A percentile compares a stretch with the other conserved stretches of the same genome.
phyloP scores from a whole-genome alignment of 2,329 filamentous ascomycete species.

The Lecanoromycetidae sp. region DNA sequence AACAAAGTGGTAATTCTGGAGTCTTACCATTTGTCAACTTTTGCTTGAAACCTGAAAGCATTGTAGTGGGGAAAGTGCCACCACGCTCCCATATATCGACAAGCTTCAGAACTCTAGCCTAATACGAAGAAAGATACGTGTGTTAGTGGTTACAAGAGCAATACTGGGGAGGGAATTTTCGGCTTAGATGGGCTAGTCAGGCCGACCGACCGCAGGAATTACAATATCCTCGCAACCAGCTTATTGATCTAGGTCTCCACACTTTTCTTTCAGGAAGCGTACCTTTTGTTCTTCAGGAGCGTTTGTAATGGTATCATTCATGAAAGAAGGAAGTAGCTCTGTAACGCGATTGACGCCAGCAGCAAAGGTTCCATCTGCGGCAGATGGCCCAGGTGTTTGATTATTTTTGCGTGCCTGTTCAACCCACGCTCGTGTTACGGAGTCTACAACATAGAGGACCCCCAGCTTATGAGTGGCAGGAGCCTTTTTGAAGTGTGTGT shows the following conservation, averaged over 20 bases:
- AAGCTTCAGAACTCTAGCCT: constrained; percentile 93
- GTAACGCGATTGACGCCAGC: constrained; percentile 94
- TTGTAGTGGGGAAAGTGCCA: constrained; percentile 69
- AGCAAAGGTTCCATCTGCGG: constrained; percentile 83
- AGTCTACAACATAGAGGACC: constrained; percentile 99
- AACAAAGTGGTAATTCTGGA: constrained; percentile 18
- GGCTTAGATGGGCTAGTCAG: constrained; percentile 1
- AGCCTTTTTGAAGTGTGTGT: constrained; percentile 92
- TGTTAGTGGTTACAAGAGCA: constrained; percentile 28
- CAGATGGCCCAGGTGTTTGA: constrained; percentile 67
- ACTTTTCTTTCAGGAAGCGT: constrained; percentile 40
- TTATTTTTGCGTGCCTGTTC: constrained; percentile 81
- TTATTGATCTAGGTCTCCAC: background rate
- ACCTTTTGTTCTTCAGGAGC: constrained; percentile 94
- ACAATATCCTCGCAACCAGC: background rate
- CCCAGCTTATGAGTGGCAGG: constrained; percentile 93
- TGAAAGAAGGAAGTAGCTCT: constrained; percentile 81
- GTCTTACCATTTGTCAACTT: constrained; percentile 46
- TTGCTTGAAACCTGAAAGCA: constrained; percentile 74
- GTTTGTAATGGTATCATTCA: constrained; percentile 85
- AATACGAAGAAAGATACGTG: constrained; percentile 42
- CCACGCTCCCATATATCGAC: constrained; percentile 97
- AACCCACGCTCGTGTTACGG: constrained; percentile 97
- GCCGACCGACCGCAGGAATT: background rate
- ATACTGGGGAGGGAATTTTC: constrained; percentile 8